A percentile compares a stretch with the other conserved stretches of the same genome.
phyloP scores from a whole-genome alignment of 1,284 basidiomycete species.

The Cerioporus squamosus region DNA sequence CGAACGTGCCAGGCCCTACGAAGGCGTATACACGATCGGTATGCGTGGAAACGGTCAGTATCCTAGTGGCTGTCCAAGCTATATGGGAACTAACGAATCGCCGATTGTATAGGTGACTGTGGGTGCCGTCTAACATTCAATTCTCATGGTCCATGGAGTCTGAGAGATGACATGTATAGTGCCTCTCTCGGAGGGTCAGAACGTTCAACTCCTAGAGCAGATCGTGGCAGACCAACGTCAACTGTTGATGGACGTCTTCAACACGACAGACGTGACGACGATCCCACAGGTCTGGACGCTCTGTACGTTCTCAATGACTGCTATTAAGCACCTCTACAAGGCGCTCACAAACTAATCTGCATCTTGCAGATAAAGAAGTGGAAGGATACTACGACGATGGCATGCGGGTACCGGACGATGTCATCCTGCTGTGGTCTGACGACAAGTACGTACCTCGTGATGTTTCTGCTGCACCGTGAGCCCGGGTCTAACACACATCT shows the following conservation, averaged over 20 bases:
- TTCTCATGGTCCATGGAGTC: neutral
- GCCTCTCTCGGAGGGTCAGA: slow-evolving; percentile 51
- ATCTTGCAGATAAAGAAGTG: slow-evolving; percentile 61
- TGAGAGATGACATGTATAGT: slow-evolving; percentile 37
- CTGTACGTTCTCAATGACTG: slow-evolving; percentile 43
- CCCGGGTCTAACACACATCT: neutral
- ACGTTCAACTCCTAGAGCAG: slow-evolving; percentile 55
- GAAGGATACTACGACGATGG: slow-evolving; percentile 70
- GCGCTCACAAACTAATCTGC: neutral
- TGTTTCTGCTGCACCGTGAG: no score
- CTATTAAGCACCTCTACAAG: neutral
- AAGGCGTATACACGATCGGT: slow-evolving; percentile 66
- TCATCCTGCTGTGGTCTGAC: slow-evolving; percentile 63
- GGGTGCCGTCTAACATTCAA: slow-evolving; percentile 2
- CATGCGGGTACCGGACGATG: slow-evolving; percentile 57
- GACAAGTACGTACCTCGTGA: slow-evolving; percentile 52
- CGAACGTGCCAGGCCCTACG: slow-evolving; percentile 57
- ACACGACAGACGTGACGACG: slow-evolving; percentile 48
- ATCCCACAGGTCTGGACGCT: slow-evolving; percentile 72
- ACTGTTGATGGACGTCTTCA: slow-evolving; percentile 63
- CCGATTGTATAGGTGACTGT: slow-evolving; percentile 26
- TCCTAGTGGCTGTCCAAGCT: neutral
- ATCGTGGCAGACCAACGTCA: slow-evolving; percentile 65
- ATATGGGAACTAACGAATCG: neutral
- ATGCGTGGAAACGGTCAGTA: slow-evolving; percentile 67